Evolutionary conservation across 1,284 basidiomycete genomes (phyloP).

Genomic region (Singerocomus rubriflavus): DNA sequence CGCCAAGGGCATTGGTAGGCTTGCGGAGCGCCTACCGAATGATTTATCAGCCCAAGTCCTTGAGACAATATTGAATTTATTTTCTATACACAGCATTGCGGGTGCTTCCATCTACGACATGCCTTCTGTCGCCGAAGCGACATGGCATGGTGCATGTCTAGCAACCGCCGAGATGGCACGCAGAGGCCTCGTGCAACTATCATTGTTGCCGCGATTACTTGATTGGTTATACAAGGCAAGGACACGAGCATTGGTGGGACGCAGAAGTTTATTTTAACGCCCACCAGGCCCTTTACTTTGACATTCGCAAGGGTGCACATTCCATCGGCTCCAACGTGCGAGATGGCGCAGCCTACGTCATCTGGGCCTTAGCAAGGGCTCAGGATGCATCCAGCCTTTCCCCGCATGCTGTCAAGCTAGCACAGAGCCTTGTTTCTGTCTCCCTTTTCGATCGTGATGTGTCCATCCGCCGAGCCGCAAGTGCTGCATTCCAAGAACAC

Average conservation of each 20-base stretch:
- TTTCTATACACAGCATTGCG: conserved; percentile 61
- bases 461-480: conserved; percentile 93
- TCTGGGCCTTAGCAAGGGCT: conserved; percentile 91
- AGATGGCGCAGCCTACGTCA: conserved; percentile 91
- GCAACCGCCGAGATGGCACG: conserved; percentile 92
- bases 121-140: conserved; percentile 74
- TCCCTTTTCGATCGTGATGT: conserved; percentile 92
- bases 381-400: conserved; percentile 59
- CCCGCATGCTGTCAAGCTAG: conserved; percentile 64
- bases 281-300: conserved; percentile 83
- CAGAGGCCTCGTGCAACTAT: conserved; percentile 64
- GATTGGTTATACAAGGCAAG: conserved; percentile 78
- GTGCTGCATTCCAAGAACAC: conserved; percentile 96
- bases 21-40: conserved; percentile 76
- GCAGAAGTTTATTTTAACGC: conserved; percentile 10
- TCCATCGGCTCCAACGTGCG: conserved; percentile 93
- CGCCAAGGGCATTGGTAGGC: conserved; percentile 88
- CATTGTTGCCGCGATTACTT: conserved; percentile 61
- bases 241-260: conserved; percentile 9
- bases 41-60: conserved; percentile 80
- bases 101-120: conserved; percentile 67
- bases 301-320: conserved; percentile 87
- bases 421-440: conserved; percentile 71
- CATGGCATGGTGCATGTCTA: conserved; percentile 95
- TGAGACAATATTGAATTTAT: conserved; percentile 71